Evolutionary conservation across 352 stramenopile genomes (phyloP), one percentile per base, ranked within the genome.

Genomic region (Globisporangium takayamanum): DNA sequence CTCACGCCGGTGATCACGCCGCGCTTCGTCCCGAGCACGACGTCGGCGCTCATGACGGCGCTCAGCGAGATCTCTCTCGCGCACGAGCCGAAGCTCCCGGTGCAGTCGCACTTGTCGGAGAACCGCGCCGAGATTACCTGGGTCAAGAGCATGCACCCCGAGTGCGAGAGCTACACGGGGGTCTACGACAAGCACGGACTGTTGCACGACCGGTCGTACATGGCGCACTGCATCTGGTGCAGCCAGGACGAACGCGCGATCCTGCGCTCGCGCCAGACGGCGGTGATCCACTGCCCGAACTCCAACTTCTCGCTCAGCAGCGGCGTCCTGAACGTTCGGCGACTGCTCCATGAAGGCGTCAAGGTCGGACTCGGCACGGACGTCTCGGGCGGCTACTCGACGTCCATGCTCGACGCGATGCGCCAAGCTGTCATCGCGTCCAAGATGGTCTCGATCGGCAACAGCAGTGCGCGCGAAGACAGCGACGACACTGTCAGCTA

Each of bases 181-280:
- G 82, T 94, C 3, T 92, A 92, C 66, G 71, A 97, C 48, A 58
- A 77, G 28, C 84, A 94, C 62, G 88, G 87, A 7, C 74, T 98
- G 18, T 73, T 98, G 44, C 87, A 91, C 55, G 78, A 97, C 14
- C 76, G 80, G 16, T 82, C 87, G 25, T 96, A 97, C 65, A 97
- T 98, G 88, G 94, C 94, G n/a, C 95, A 98, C 69, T 97, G 91
- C 68, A 82, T 98, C 52, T 95, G 91, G 74, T 95, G 90, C 58
- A 80, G 63, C 18, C 64, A 71, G 18, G 59, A 68, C 26, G 94
- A 98, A 68, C 73, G 84, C 6, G 68, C 74, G 5, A 53, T 97
- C 5, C 65, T 98, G 33, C 66, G 57, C 37, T 61, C 72, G 15
- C 78, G 67, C 16, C 63, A 86, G 47, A 80, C 83, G 16, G 88